Conservation (phyloP, 352 stramenopile species). For the Globisporangium emineosum region DNA sequence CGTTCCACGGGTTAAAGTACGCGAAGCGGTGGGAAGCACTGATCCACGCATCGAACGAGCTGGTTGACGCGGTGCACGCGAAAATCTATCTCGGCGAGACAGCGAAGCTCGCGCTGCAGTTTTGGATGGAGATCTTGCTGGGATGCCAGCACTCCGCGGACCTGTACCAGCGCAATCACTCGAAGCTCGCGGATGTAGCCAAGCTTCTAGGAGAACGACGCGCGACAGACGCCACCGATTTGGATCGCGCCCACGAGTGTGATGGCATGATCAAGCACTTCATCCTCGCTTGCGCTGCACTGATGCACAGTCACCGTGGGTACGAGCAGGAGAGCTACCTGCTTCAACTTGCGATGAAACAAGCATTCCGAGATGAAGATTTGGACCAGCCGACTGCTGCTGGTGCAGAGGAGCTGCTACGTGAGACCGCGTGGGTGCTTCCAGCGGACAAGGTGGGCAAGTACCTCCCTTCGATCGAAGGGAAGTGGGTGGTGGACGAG, state of each 20-base stretch:
- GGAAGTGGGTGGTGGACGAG: constrained; percentile 80
- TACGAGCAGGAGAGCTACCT: constrained; percentile 57
- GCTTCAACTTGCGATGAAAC: constrained; percentile 37
- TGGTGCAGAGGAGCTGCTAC: constrained; percentile 40
- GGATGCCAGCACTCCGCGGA: constrained; percentile 76
- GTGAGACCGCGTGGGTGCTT: constrained; percentile 63
- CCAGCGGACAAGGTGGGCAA: constrained; percentile 29
- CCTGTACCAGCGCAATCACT: constrained; percentile 43
- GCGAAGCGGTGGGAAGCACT: constrained; percentile 75
- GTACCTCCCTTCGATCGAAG: constrained; percentile 64
- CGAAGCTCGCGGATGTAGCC: constrained; percentile 42
- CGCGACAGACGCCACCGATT: constrained; percentile 13
- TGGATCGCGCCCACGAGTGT: background rate
- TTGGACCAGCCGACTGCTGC: constrained; percentile 37
- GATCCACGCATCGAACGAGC: constrained; percentile 27
- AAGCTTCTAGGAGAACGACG: constrained; percentile 36
- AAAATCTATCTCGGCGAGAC: constrained; percentile 30
- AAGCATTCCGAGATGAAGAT: constrained; percentile 27
- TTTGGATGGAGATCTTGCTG: constrained; percentile 68
- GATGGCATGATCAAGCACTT: constrained; percentile 27
- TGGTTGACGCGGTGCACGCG: constrained; percentile 39
- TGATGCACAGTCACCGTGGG: constrained; percentile 63
- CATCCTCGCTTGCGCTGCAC: constrained; percentile 38
- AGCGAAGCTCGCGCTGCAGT: constrained; percentile 26
- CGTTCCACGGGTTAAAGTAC: constrained; percentile 65